Conservation (phyloP, 2,329 filamentous ascomycete species). For the Pyricularia grisea region DNA sequence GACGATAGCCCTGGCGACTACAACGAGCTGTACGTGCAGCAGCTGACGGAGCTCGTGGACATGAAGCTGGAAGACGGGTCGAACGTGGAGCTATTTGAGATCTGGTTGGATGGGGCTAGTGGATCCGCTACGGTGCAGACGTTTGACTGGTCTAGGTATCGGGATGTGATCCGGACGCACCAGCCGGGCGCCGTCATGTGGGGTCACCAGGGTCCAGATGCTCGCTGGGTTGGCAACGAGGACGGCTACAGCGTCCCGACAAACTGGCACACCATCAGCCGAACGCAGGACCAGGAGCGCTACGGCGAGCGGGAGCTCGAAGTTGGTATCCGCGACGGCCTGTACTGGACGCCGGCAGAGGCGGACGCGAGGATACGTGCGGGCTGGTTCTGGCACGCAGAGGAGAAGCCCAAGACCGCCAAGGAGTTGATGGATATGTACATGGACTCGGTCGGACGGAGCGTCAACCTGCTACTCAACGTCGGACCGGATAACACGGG, state of each 20-base stretch:
- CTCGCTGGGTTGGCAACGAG: constrained; percentile 22
- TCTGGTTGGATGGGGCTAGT: constrained; percentile 23
- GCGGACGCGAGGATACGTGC: constrained; percentile 17
- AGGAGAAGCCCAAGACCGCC: constrained; percentile 15
- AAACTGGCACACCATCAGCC: constrained; percentile 20
- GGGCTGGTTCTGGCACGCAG: constrained; percentile 19
- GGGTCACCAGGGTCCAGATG: constrained; percentile 21
- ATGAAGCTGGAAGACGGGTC: constrained; percentile 12
- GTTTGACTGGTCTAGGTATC: constrained; percentile 19
- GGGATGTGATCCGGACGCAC: constrained; percentile 18
- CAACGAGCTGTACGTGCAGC: constrained; percentile 20
- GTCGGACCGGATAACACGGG: constrained; percentile 17
- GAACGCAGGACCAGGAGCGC: constrained; percentile 17
- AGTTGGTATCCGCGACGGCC: constrained; percentile 15
- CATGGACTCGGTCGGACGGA: constrained; percentile 15
- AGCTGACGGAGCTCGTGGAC: constrained; percentile 17
- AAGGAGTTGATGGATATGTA: constrained; percentile 18
- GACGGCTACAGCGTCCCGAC: constrained; percentile 16
- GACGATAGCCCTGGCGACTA: constrained; percentile 20
- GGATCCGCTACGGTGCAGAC: constrained; percentile 20
- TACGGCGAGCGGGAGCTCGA: constrained; percentile 15
- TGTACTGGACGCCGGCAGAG: constrained; percentile 19
- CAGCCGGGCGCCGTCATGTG: constrained; percentile 19
- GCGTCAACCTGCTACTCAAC: constrained; percentile 17
- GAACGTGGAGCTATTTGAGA: constrained; percentile 15